Evolutionary conservation across 2,329 filamentous ascomycete genomes (phyloP), one percentile per base, ranked within the genome.

Genomic region (Blastomyces percursus): DNA sequence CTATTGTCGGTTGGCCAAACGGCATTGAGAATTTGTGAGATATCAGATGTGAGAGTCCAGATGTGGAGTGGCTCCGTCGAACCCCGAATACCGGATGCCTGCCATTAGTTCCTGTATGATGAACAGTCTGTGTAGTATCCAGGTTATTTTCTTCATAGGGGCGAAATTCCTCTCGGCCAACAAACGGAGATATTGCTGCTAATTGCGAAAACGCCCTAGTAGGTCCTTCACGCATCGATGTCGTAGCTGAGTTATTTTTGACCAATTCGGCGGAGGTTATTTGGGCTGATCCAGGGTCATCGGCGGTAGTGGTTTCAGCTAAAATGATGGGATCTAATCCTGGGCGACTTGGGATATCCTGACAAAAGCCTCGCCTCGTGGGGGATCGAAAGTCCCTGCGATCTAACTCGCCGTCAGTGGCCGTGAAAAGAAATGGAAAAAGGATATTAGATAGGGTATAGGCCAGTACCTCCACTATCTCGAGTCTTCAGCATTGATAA

Each of bases 1-100:
- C 74, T 7, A 78, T 72, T 6, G 76, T 78, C 24, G 74, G 70
- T 44, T 73, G 70, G 1, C 73, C 73, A 66, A 78, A 76, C 6
- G 74, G 70, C 32, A 70, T 70, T 2, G 75, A 76, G 24, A 78
- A 60, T 62, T 70, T 76, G 46, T 70, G 71, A 1, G 76, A 74
- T 12, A 78, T 63, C 16, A 72, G 66, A 60, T 71, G 66, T 40
- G 73, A 68, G 19, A 77, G 65, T 21, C 68, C 69, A 9, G 72
- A 66, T n/a, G 63, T 70, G 12, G 72, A 71, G 11, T 66, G 62
- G 51, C 64, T 70, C 35, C 67, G 65, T 52, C 66, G 65, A 50
- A 63, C 57, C 14, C 32, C 27, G 44, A 42, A 35, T 19, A 38
- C 38, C 8, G 60, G 51, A 27, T 52, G 48, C 14, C 50, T 57